phyloP scores from a whole-genome alignment of 2,329 filamentous ascomycete species.

The Fusarium austroafricanum region DNA sequence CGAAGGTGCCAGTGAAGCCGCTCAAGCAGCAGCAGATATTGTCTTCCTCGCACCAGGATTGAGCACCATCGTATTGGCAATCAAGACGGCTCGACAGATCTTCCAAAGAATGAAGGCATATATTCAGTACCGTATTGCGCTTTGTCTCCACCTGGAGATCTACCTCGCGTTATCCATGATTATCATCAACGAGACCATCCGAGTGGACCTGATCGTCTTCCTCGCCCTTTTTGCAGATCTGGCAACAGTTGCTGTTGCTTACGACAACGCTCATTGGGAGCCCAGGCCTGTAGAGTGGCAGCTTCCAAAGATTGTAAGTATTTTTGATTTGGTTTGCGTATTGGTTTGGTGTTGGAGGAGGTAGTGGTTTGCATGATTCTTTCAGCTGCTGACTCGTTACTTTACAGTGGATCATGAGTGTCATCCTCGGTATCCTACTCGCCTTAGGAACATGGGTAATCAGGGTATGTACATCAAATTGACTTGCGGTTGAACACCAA shows the following conservation, averaged over 20 bases:
- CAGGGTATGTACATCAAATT: not conserved
- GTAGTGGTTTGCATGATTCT: too few species aligned
- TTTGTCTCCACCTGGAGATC: slow-evolving; percentile 20
- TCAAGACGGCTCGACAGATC: slow-evolving; percentile 14
- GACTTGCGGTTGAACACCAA: too few species aligned
- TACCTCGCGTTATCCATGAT: slow-evolving; percentile 24
- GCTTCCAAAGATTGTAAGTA: slow-evolving; percentile 11
- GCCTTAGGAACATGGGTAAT: slow-evolving; percentile 12
- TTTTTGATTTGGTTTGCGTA: too few species aligned
- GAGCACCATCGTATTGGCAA: slow-evolving; percentile 2
- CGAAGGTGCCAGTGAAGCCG: slow-evolving; percentile 24
- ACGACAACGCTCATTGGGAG: slow-evolving; percentile 34
- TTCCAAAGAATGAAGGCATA: slow-evolving; percentile 36
- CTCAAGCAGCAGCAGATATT: slow-evolving; percentile 27
- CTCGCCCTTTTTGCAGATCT: slow-evolving; percentile 10
- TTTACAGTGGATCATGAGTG: slow-evolving; percentile 22
- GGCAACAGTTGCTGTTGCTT: slow-evolving; percentile 27
- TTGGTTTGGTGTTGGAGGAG: too few species aligned
- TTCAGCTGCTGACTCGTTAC: too few species aligned
- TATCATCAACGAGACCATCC: slow-evolving; percentile 33
- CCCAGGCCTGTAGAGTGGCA: slow-evolving; percentile 24
- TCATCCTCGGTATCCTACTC: slow-evolving; percentile 2
- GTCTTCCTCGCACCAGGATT: slow-evolving; percentile 11
- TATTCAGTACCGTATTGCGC: slow-evolving; percentile 30
- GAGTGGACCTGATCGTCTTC: slow-evolving; percentile 16